Evolutionary conservation across 192 early-diverging fungal genomes (phyloP), one percentile per base, ranked within the genome.

Genomic region (Mortierella antarctica): DNA sequence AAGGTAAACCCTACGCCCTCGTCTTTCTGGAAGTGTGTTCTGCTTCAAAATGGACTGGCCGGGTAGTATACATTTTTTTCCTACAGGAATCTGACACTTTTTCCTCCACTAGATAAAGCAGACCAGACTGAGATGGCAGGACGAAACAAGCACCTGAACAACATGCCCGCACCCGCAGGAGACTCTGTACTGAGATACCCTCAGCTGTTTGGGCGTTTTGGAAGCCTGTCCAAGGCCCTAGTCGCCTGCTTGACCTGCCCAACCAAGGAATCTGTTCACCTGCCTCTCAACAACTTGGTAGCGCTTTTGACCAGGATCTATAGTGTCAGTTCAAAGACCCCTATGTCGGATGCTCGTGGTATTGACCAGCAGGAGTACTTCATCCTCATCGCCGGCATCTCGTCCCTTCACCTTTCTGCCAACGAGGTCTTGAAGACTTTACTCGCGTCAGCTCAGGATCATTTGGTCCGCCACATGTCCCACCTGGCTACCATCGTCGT

Each of bases 201-300:
- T 66, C 67, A 44, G 12, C 59, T 49, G 62, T 77, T 67, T 65
- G 67, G 55, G 10, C 66, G 57, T 17, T 72, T 82, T 14, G 31
- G 46, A 14, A 81, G 73, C 70, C 56, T 72, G 18, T 69, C 65
- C 57, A 57, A 55, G 48, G 62, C 56, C 23, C 20, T 68, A 60
- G 56, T 61, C 6, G 65, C 63, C 17, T 76, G 65, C 39, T 54
- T 50, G 67, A 88, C 87, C n/a, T 77, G 81, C 20, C 72, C 83
- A 18, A 86, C 79, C 42, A 58, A 62, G 21, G 57, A 80, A 1
- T 56, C 82, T 18, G 85, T 90, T 18, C 74, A 83, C 56, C 59
- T 90, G 18, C 89, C 89, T 10, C 80, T 90, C 21, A 82, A 81
- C 64, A 78, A 83, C 49, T 41, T 90, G 18, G 60, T 90, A 3